Base-by-base conservation (phyloP, 169 alveolate species). In the Cyclospora cayetanensis region DNA sequence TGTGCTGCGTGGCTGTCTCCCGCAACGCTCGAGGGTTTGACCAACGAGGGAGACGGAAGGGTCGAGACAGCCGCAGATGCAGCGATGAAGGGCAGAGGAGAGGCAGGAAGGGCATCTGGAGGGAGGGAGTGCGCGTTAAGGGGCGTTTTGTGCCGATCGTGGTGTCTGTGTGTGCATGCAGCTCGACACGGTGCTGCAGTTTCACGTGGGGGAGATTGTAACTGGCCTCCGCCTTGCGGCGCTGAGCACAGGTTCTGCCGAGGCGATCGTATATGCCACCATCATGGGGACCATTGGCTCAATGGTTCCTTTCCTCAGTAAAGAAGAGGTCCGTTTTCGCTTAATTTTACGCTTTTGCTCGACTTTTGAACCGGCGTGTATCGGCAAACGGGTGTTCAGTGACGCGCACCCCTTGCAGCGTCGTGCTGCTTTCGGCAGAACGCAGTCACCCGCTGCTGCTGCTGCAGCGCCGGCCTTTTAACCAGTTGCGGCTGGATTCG, bases 121-220 rank as follows among this genome's bases (percentile, higher is more conserved):
- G n/a, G n/a, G n/a, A n/a, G n/a, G n/a, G n/a, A n/a, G n/a, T n/a
- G n/a, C n/a, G n/a, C n/a, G n/a, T n/a, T n/a, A n/a, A n/a, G n/a
- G n/a, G n/a, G n/a, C n/a, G n/a, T n/a, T n/a, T n/a, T n/a, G n/a
- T n/a, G n/a, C n/a, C n/a, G n/a, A n/a, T n/a, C n/a, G n/a, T n/a
- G n/a, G n/a, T n/a, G n/a, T n/a, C n/a, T n/a, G n/a, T n/a, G n/a
- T n/a, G n/a, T n/a, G n/a, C 37, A 5, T 83, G 7, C 66, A 80
- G 63, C 65, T 79, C 29, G 92, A 92, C 52, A 29, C 55, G n/a
- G 34, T 98, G 66, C 98, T 98, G 82, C 99, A 99, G 91, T 98
- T 98, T 94, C 99, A 98, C 95, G 96, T 97, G 41, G 99, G 99
- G n/a, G 99, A 99, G 91, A 95, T 98, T 12, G 98, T 98, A 0